phyloP scores from a whole-genome alignment of 2,329 filamentous ascomycete species.

The Graphiopsis chlorocephala region DNA sequence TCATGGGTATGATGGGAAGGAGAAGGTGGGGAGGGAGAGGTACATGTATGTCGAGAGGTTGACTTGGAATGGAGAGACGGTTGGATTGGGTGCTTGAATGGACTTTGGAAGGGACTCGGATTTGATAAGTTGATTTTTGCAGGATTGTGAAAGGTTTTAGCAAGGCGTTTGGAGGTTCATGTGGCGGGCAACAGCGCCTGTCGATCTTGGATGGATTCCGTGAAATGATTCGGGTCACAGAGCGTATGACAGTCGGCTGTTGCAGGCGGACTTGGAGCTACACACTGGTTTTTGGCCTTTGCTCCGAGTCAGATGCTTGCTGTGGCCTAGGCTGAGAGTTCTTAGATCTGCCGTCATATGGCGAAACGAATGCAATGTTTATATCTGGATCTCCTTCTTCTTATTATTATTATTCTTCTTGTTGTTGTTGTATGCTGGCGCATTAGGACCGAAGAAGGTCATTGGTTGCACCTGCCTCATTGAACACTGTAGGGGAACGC shows the following conservation, averaged over 20 bases:
- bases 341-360: not conserved
- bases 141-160: not conserved
- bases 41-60: slow-evolving; percentile 19
- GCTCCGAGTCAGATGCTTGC: not conserved
- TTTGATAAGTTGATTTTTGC: too few relatives aligned
- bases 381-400: too few relatives aligned
- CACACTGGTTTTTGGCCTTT: not conserved
- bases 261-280: not conserved
- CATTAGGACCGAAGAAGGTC: not conserved
- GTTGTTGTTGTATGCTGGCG: not conserved
- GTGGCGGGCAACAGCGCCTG: not conserved
- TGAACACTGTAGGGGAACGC: not conserved
- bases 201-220: not conserved
- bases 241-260: not conserved
- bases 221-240: not conserved
- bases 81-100: not conserved
- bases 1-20: slow-evolving; percentile 17
- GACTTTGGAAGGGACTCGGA: not conserved
- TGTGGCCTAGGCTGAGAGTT: not conserved
- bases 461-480: not conserved
- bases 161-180: not conserved
- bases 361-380: not conserved
- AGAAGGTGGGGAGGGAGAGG: slow-evolving; percentile 17
- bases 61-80: not conserved
- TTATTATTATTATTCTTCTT: not conserved